Evolutionary conservation across 2,329 filamentous ascomycete genomes (phyloP).

Genomic region (Epicoccum nigrum): DNA sequence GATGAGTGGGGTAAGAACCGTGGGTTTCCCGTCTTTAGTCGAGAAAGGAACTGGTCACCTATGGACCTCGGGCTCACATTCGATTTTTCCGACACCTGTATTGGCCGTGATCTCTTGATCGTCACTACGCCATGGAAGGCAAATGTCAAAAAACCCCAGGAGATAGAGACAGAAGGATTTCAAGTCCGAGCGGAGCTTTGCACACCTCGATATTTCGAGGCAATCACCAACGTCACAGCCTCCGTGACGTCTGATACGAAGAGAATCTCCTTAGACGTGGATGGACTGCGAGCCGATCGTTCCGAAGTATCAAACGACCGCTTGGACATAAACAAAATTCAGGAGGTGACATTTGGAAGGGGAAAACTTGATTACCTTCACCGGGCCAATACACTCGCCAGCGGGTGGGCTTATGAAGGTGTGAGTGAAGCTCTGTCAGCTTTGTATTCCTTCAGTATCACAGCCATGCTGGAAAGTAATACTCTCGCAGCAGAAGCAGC

Average conservation of each 20-base stretch:
- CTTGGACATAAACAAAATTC: conserved; percentile 6
- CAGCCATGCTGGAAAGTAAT: conserved; percentile 10
- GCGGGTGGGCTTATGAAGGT: conserved; percentile 2
- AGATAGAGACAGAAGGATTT: conserved; percentile 1
- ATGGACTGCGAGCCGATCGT: background rate
- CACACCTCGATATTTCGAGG: conserved; percentile 15
- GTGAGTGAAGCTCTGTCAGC: conserved; percentile 11
- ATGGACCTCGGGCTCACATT: background rate
- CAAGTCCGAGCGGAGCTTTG: conserved; percentile 17
- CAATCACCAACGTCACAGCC: conserved; percentile 10
- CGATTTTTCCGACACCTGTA: background rate
- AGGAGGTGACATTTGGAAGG: conserved; percentile 8
- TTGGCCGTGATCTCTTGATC: background rate
- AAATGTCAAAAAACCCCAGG: no score
- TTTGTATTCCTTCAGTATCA: conserved; percentile 9
- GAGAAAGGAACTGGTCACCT: background rate
- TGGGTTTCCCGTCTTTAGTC: background rate
- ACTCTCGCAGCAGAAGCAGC: conserved; percentile 12
- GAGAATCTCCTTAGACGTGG: conserved; percentile 3
- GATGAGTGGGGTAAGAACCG: background rate
- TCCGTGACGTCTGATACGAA: conserved; percentile 1
- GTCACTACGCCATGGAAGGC: conserved; percentile 10
- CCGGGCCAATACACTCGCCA: background rate
- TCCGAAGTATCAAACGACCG: background rate
- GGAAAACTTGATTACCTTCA: conserved; percentile 11